phyloP scores from a whole-genome alignment of 2,329 filamentous ascomycete genomes.

The Epichloe gansuensis region DNA sequence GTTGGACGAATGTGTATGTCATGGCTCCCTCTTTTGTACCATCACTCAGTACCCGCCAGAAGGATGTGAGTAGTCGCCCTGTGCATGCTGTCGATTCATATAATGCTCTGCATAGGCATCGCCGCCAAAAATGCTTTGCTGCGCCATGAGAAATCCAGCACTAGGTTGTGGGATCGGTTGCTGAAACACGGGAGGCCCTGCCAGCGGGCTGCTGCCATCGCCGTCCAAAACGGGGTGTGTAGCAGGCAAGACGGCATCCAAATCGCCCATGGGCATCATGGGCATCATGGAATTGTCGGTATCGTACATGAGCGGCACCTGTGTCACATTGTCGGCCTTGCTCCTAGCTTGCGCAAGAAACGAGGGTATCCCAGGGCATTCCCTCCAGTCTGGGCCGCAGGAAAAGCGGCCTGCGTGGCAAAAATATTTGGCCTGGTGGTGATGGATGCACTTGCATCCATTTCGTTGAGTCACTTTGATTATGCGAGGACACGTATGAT shows the following conservation, averaged over 20 bases:
- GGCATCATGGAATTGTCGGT: conserved; percentile 10
- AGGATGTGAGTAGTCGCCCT: conserved; percentile 9
- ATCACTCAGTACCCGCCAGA: conserved; percentile 3
- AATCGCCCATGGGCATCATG: conserved; percentile 9
- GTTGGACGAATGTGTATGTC: too few species aligned
- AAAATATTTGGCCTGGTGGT: neutral
- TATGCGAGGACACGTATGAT: conserved; percentile 2
- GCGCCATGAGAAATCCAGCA: conserved; percentile 10
- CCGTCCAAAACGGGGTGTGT: conserved; percentile 6
- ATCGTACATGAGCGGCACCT: conserved; percentile 12
- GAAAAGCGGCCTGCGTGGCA: neutral
- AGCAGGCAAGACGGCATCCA: conserved; percentile 11
- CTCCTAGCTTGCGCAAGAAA: conserved; percentile 17
- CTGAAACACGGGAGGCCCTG: conserved; percentile 11
- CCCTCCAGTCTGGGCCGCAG: conserved; percentile 6
- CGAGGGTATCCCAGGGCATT: conserved; percentile 15
- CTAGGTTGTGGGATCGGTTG: conserved; percentile 8
- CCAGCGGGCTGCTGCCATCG: conserved; percentile 5
- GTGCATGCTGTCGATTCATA: conserved; percentile 7
- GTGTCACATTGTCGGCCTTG: conserved; percentile 9
- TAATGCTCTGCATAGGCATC: conserved; percentile 11
- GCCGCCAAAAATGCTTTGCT: conserved; percentile 12
- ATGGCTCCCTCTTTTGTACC: neutral
- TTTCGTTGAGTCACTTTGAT: neutral
- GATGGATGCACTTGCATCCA: neutral